Conservation (phyloP, 108 stramenopile species). For the Fragilariopsis cylindrus region DNA sequence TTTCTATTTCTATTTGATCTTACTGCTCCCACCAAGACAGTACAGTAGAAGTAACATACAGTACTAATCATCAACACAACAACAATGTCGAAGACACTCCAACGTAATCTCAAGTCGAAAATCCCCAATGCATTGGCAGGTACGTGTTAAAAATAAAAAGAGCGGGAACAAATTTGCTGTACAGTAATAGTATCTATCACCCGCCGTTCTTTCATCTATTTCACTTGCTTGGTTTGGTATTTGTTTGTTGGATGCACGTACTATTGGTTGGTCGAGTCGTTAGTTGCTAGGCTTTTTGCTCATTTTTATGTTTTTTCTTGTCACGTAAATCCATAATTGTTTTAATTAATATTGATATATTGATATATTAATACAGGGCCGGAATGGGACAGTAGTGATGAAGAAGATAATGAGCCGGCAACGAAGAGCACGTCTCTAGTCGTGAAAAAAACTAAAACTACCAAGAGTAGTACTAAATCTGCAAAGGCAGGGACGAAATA, state of each 20-base stretch:
- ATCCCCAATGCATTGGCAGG: constrained; percentile 61
- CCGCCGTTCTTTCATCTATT: too few species aligned
- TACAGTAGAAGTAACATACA: too few species aligned
- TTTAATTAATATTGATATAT: background rate
- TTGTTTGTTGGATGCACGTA: too few species aligned
- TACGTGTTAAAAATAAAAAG: constrained; percentile 19
- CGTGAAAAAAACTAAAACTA: constrained; percentile 22
- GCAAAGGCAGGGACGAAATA: constrained; percentile 20
- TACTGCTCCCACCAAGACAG: too few species aligned
- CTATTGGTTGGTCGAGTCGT: too few species aligned
- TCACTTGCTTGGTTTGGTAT: too few species aligned
- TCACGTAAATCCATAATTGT: background rate
- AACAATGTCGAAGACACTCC: constrained; percentile 69
- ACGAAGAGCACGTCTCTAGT: constrained; percentile 5
- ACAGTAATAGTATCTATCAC: too few species aligned
- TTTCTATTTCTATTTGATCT: too few species aligned
- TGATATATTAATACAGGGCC: constrained; percentile 27
- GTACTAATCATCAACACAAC: background rate
- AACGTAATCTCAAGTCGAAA: constrained; percentile 69
- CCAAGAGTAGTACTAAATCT: constrained; percentile 10
- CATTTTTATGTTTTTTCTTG: background rate
- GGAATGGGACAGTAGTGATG: constrained; percentile 70
- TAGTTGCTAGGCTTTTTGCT: too few species aligned
- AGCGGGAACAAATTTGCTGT: too few species aligned
- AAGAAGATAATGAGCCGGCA: constrained; percentile 37